Base-by-base conservation (phyloP, 495 filamentous ascomycete species). In the Penicillium tannophilum region DNA sequence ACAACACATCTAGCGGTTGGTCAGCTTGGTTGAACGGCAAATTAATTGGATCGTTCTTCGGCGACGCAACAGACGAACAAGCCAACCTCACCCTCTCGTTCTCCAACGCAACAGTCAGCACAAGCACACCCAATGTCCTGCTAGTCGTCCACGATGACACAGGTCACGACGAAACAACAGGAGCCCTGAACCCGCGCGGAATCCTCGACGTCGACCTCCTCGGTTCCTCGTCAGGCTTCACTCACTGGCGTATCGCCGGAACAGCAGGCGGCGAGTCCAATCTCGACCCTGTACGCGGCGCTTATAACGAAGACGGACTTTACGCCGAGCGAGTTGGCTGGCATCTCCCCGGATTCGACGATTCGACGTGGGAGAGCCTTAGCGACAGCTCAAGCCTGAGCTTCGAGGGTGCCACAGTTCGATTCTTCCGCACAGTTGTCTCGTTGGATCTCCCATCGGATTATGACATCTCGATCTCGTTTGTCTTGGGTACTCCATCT, bases 131-230 rank as follows among this genome's bases (percentile, higher is more conserved):
- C 41, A 87, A 89, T 65, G 74, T 86, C 35, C 69, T 92, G 63
- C 90, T 89, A 3, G 76, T 91, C 35, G 62, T 91, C n/a, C 77
- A 90, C 50, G 90, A 92, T 65, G 81, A 89, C 67, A 90, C 87
- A 72, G 88, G 88, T 36, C 76, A 89, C 23, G 80, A 88, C 61
- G 80, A 86, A 68, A 84, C 88, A 63, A 82, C 73, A 64, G 69
- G 75, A 7, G 87, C 86, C 72, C 88, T 91, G 60, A 77, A 77
- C 49, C 89, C 89, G 3, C 80, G 88, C 44, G 89, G 89, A 4
- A 87, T 91, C 49, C 62, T 89, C 14, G 74, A 83, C 57, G 88
- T 85, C 48, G 65, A 63, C 1, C 72, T 84, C 28, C 69, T 75
- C 16, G 72, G 76, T 42, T 63, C 66, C 2, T 62, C 76, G 12